These are phyloP conservation scores for Wallacemonas sp. DNA, from an alignment of 208 protist genomes.

Conservation along the genomic window DNA sequence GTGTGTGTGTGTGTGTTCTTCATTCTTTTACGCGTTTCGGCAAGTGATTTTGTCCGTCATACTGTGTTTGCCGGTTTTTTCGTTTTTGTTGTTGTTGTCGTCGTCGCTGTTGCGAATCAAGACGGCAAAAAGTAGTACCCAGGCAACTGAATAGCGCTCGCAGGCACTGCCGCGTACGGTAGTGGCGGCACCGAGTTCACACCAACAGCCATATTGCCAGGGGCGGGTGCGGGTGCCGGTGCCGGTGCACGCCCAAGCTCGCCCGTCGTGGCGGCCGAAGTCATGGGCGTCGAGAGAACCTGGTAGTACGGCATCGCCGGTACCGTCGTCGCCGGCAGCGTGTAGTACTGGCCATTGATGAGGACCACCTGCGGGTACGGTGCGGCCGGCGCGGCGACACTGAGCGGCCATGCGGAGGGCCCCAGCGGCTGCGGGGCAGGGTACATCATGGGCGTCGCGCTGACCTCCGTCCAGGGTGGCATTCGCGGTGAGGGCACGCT, in stretches of 20 bases:
- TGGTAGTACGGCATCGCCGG: slow-evolving; percentile 5
- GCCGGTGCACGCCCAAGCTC: background rate
- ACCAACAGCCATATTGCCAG: background rate
- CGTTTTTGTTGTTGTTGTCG: slow-evolving; percentile 3
- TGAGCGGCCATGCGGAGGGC: background rate
- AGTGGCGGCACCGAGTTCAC: background rate
- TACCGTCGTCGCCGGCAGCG: background rate
- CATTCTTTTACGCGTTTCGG: background rate
- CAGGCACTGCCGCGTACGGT: background rate
- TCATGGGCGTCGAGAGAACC: background rate
- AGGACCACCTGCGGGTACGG: slow-evolving; percentile 1
- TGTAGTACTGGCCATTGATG: slow-evolving; percentile 16
- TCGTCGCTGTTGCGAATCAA: background rate
- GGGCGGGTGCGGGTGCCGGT: too few species aligned
- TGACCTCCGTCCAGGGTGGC: background rate
- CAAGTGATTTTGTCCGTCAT: background rate
- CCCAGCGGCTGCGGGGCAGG: background rate
- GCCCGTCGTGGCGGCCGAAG: background rate
- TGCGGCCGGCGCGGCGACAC: background rate
- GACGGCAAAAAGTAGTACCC: slow-evolving; percentile 10
- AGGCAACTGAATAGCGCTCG: background rate
- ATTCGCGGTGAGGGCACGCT: background rate
- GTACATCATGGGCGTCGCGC: background rate
- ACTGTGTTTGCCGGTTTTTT: background rate
- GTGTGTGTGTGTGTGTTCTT: slow-evolving; percentile 1